Conservation (phyloP, 305 asterid species). For the Ajuga reptans region DNA sequence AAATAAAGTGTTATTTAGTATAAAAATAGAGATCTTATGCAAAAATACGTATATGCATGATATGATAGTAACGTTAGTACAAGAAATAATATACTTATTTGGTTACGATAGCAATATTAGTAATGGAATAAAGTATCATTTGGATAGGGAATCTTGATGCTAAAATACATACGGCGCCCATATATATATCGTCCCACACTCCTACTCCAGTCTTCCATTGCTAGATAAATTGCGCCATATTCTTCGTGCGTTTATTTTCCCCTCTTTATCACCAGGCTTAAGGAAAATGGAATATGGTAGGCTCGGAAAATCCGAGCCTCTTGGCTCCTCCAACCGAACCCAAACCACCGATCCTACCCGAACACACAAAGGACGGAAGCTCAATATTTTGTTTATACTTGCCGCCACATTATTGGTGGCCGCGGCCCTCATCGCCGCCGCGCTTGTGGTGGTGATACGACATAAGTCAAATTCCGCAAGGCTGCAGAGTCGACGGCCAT, state of each 20-base stretch:
- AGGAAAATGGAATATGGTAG: slow-evolving; percentile 53
- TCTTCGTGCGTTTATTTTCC: background rate
- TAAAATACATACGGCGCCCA: slow-evolving; percentile 8
- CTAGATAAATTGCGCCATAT: background rate
- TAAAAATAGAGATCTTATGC: too few relatives aligned
- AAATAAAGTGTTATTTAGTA: too few relatives aligned
- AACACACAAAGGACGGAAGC: slow-evolving; percentile 28
- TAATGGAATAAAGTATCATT: too few relatives aligned
- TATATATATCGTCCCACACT: background rate
- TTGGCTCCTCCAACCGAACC: slow-evolving; percentile 34
- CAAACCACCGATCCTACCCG: slow-evolving; percentile 19
- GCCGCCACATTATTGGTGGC: slow-evolving; percentile 43
- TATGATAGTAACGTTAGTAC: too few relatives aligned
- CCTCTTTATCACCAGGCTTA: background rate
- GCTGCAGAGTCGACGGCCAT: slow-evolving; percentile 38
- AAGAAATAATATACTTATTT: too few relatives aligned
- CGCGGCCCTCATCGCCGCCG: slow-evolving; percentile 46
- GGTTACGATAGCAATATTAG: background rate
- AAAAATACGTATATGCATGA: too few relatives aligned
- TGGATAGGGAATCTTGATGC: background rate
- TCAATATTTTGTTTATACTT: slow-evolving; percentile 30
- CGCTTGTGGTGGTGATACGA: slow-evolving; percentile 33
- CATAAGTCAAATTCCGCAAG: slow-evolving; percentile 17
- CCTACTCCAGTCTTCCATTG: background rate
- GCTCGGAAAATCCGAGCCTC: slow-evolving; percentile 50